Evolutionary conservation across 2,329 filamentous ascomycete genomes (phyloP).

Genomic region (Daldinia sp.): DNA sequence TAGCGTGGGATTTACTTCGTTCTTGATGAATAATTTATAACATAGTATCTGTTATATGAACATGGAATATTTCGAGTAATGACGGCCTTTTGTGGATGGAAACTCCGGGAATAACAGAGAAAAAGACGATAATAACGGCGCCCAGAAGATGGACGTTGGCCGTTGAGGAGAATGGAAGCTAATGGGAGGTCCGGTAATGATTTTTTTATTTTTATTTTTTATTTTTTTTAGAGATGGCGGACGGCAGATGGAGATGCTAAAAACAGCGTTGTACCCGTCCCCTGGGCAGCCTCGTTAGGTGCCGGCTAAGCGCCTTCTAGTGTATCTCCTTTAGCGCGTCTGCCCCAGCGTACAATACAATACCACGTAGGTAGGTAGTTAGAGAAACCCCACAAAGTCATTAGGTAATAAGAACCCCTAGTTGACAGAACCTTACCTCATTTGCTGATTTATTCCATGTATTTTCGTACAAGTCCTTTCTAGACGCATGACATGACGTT

Average conservation of each 20-base stretch:
- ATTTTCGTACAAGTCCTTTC: neutral
- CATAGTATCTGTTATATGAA: neutral
- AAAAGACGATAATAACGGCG: neutral
- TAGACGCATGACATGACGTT: neutral
- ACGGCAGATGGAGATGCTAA: slow-evolving; percentile 16
- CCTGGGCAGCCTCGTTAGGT: neutral
- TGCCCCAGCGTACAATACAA: neutral
- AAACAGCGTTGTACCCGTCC: slow-evolving; percentile 16
- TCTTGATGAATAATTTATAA: neutral
- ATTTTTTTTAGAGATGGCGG: slow-evolving; percentile 2
- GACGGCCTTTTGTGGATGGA: neutral
- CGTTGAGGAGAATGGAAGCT: neutral
- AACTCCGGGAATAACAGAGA: neutral
- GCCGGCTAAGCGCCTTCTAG: neutral
- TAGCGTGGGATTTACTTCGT: neutral
- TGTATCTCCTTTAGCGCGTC: neutral
- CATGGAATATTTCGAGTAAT: neutral
- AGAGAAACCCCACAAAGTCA: neutral
- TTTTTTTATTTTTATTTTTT: no score
- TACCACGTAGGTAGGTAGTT: neutral
- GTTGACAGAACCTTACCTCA: no score
- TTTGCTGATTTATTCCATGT: neutral
- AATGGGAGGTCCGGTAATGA: neutral
- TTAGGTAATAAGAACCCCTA: neutral
- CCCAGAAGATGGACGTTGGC: neutral